Percentiles rank a stretch among this genome's conserved stretches.
phyloP scores from a whole-genome alignment of 164 flowering plant genomes.

The Chimonanthus praecox region DNA sequence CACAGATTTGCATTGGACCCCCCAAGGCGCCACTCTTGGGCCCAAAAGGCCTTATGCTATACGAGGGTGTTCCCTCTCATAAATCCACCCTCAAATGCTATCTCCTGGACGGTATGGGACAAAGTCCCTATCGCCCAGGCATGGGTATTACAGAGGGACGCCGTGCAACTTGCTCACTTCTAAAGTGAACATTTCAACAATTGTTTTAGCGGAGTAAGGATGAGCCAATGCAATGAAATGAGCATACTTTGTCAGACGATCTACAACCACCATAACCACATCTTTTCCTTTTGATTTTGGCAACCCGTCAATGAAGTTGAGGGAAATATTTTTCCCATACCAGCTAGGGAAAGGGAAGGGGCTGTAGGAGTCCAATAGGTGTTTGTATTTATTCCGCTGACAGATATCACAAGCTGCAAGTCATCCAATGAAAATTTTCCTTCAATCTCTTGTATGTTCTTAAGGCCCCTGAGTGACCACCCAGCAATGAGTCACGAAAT shows the following conservation, averaged over 20 bases:
- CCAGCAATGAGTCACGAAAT: background rate
- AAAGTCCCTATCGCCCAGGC: no score
- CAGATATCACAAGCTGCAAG: background rate
- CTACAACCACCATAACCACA: background rate
- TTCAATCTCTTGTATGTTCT: background rate
- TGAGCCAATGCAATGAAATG: background rate
- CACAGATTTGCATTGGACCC: no score
- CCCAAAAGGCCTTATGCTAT: no score
- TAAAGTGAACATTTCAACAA: background rate
- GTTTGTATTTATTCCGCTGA: background rate
- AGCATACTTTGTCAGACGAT: conserved; percentile 1
- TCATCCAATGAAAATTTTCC: background rate
- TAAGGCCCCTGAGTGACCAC: background rate
- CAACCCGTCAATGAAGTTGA: background rate
- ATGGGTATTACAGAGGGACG: background rate
- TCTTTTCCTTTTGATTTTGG: background rate
- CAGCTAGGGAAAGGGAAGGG: background rate
- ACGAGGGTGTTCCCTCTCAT: no score
- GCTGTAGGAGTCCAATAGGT: background rate
- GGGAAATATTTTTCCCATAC: background rate
- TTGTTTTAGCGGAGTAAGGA: background rate
- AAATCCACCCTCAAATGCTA: no score
- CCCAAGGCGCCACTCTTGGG: no score
- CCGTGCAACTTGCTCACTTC: background rate
- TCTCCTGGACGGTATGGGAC: no score